These are phyloP conservation scores for Saccharomycopsis schoenii DNA, from an alignment of 805 yeast species.

Conservation along the genomic window DNA sequence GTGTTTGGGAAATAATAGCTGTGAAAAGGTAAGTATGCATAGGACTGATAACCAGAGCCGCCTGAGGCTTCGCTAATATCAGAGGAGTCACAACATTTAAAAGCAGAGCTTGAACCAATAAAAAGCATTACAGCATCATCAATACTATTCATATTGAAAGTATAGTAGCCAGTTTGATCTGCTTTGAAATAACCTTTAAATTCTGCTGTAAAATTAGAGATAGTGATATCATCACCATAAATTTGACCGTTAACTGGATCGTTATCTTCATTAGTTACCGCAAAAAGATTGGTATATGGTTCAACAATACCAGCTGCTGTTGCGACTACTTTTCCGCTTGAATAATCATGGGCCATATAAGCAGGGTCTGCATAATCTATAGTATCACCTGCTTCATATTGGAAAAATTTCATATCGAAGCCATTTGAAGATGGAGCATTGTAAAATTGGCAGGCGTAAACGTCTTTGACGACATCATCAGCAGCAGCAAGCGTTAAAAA, in stretches of 20 bases:
- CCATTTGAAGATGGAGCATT: background rate
- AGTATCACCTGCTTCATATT: background rate
- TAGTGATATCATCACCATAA: constrained; percentile 5
- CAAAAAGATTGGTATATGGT: background rate
- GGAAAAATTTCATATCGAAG: background rate
- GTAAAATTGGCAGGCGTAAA: background rate
- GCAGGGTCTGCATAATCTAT: background rate
- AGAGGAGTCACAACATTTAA: constrained; percentile 26
- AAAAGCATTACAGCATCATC: constrained; percentile 29
- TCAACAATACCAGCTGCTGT: background rate
- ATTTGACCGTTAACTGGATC: background rate
- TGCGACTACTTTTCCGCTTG: background rate
- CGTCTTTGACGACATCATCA: background rate
- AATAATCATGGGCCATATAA: background rate
- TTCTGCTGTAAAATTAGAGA: constrained; percentile 22
- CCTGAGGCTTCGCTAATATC: background rate
- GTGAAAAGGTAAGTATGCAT: background rate
- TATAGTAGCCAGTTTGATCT: constrained; percentile 24
- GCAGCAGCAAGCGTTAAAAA: background rate
- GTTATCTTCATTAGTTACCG: background rate
- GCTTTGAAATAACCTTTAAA: constrained; percentile 26
- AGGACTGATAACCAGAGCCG: background rate
- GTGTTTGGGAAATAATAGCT: background rate
- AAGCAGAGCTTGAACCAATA: constrained; percentile 25
- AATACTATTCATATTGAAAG: constrained; percentile 20